Evolutionary conservation across 352 stramenopile species (phyloP), one percentile per base, ranked within the genome.

Genomic region (Phytophthora multivora): DNA sequence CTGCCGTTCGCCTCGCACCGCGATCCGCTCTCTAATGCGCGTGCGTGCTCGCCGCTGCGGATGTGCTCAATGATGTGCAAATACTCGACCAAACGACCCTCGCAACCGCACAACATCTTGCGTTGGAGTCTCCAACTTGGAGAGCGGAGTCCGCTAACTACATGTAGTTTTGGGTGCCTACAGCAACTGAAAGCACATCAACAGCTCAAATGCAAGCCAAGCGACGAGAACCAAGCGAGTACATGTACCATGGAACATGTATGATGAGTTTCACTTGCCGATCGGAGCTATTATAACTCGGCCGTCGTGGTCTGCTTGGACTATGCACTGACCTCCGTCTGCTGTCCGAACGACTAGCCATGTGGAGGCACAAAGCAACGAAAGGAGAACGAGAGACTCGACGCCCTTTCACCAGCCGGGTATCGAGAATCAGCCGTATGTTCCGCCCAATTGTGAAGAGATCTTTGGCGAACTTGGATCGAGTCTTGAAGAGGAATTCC

Each of bases 241-340:
- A 30, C 26, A 30, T 28, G 25, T 28, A n/a, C n/a, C n/a, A 23
- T 23, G 21, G 21, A 2, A 23, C 21, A 23, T 23, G 21, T 23
- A 23, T 23, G 23, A 49, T 49, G 21, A 31, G 33, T 46, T 36
- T 18, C 21, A 36, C 21, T 10, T 21, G 2, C 30, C 30, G 30
- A 36, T 2, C 21, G 21, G 21, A 23, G 21, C 21, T 4, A 23
- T 23, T 23, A 3, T 4, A 3, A 3, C 21, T 23, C 21, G 21
- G 21, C 4, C 21, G 21, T 23, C 21, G 21, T 23, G 21, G 21
- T 16, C 4, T 39, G 33, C 33, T n/a, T 39, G 12, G 39, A 28
- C 38, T 57, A 49, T 48, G 50, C 50, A 18, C 50, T 48, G 50
- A 57, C 50, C 40, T 53, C 38, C 50, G 50, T 28, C 15, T 49